Evolutionary conservation across 441 rosid genomes (phyloP), one percentile per base, ranked within the genome.

Genomic region (Arabidopsis lyrata): DNA sequence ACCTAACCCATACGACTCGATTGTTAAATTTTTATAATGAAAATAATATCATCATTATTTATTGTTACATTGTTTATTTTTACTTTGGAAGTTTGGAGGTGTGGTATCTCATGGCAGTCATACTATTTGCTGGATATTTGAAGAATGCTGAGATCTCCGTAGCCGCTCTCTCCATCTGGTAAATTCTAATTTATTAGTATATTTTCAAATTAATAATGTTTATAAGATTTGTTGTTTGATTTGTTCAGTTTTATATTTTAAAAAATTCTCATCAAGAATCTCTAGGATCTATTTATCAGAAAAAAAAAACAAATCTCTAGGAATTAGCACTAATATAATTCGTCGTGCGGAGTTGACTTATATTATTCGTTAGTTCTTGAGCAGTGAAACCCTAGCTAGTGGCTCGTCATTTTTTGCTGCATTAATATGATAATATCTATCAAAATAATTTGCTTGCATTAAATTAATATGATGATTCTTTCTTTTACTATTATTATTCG

Each of bases 91-190:
- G 98, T 74, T 82, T 93, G 76, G 98, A 93, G 71, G 24, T 90
- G 0, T 91, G 97, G 98, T 93, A 90, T 65, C 87, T 74, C 49
- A 89, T 80, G 94, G 93, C 85, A 34, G 42, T 93, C 22, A 82
- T 93, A 53, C 69, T 93, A 15, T 85, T 93, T 36, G 94, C 97
- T 18, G 97, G 98, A 34, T 89, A 88, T 59, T 50, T 89, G 13
- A 87, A 90, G 81, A 63, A 89, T 48, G 97, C 98, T 2, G 90
- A 91, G 59, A 54, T 88, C 36, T 82, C 96, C 0, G 95, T 91
- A 6, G 97, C 77, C 42, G 95, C 91, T 1, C 81, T 94, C 70
- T 87, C 98, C 2, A 86, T 94, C 11, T 88, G 98, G 98, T 91
- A 31, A 64, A n/a, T 58, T n/a, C 13, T 16, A 8, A 3, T 48